Percentiles rank a stretch among this genome's conserved stretches.
Evolutionary conservation across 768 basidiomycete genomes (phyloP).

Genomic region (Tulasnella calospora): DNA sequence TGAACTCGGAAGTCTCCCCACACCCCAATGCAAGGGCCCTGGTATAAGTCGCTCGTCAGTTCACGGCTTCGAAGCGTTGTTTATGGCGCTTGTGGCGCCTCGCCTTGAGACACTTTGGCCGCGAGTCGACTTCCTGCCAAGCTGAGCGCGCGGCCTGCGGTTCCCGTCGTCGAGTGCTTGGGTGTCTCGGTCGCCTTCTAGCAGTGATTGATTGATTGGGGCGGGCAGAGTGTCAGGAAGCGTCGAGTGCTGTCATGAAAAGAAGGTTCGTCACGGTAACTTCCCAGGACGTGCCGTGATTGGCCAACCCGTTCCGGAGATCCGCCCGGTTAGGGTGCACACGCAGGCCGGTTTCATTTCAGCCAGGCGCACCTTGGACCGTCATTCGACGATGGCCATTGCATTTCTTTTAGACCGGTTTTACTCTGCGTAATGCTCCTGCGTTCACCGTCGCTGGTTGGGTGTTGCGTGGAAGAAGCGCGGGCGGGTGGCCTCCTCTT

Average conservation of each 20-base stretch:
- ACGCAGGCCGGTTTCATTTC: neutral
- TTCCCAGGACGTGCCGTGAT: neutral
- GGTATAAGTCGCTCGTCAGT: too few relatives aligned
- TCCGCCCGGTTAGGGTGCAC: neutral
- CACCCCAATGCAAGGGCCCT: too few relatives aligned
- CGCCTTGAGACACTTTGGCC: too few relatives aligned
- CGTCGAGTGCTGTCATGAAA: conserved; percentile 1
- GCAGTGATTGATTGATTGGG: neutral
- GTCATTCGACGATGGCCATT: neutral
- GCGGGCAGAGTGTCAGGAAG: neutral
- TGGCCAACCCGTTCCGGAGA: neutral
- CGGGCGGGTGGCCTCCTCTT: neutral
- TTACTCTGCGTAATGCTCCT: neutral
- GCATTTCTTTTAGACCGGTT: neutral
- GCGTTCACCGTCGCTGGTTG: neutral
- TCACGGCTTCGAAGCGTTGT: too few relatives aligned
- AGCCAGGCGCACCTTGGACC: neutral
- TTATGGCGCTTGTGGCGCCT: too few relatives aligned
- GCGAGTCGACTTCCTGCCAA: too few relatives aligned
- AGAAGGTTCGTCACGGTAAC: neutral
- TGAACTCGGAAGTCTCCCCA: too few relatives aligned
- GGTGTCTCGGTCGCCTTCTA: neutral
- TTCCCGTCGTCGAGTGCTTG: too few relatives aligned
- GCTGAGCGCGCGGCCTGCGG: too few relatives aligned
- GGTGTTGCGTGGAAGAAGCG: neutral